phyloP scores from a whole-genome alignment of 2,329 filamentous ascomycete species.

The Pseudocercospora crystallina region DNA sequence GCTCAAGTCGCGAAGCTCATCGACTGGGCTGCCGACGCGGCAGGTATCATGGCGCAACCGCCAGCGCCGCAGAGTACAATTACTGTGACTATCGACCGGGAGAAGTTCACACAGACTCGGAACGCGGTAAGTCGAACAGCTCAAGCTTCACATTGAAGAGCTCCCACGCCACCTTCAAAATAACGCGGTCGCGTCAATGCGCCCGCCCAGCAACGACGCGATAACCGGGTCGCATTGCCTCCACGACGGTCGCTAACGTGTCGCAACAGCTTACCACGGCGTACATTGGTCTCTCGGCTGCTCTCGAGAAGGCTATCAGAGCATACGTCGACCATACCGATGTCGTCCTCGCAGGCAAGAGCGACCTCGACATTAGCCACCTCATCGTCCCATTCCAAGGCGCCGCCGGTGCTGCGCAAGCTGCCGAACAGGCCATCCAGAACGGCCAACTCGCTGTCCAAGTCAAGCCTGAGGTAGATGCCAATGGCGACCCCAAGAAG shows the following conservation, averaged over 20 bases:
- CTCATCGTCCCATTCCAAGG: constrained; percentile 30
- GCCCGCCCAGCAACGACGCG: constrained; percentile 1
- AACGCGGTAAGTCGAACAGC: constrained; percentile 21
- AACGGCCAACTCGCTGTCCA: constrained; percentile 14
- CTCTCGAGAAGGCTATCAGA: constrained; percentile 75
- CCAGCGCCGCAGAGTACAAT: neutral
- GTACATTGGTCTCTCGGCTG: constrained; percentile 74
- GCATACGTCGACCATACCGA: constrained; percentile 89
- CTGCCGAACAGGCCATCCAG: constrained; percentile 19
- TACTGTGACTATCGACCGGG: constrained; percentile 17
- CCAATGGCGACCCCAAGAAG: constrained; percentile 29
- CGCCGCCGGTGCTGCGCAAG: constrained; percentile 26
- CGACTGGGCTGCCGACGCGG: no score
- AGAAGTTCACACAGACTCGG: constrained; percentile 24
- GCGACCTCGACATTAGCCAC: constrained; percentile 33
- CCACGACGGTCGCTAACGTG: constrained; percentile 1
- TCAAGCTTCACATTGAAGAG: neutral
- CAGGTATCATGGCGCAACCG: no score
- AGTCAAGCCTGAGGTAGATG: neutral
- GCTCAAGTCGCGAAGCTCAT: no score
- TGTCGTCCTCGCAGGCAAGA: constrained; percentile 64
- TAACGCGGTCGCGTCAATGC: constrained; percentile 1
- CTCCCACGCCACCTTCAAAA: neutral
- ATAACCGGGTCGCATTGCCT: neutral
- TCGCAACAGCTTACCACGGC: constrained; percentile 67